A percentile compares a stretch with the other conserved stretches of the same genome.
phyloP scores from a whole-genome alignment of 345 rosid species.

The Arabidopsis thaliana region TAIR10.1 NC_003074.8:7774501-7775000 shows the following conservation, averaged over 20 bases:
- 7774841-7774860: background rate
- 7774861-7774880: background rate
- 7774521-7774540: background rate
- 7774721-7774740: background rate
- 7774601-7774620: background rate
- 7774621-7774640: background rate
- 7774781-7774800: background rate
- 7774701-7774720: background rate
- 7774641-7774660: background rate
- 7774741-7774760: too few relatives aligned
- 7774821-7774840: background rate
- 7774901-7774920: background rate
- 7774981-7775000: constrained; percentile 39
- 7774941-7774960: background rate
- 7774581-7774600: background rate
- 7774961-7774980: constrained; percentile 32
- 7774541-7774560: background rate
- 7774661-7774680: background rate
- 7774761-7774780: too few relatives aligned
- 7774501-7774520: background rate
- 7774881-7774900: background rate
- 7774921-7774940: background rate
- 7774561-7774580: background rate
- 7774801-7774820: background rate
- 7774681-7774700: background rate